Conservation (phyloP, 192 early-diverging fungal genomes). For the Thoreauomyces humboldtii region DNA sequence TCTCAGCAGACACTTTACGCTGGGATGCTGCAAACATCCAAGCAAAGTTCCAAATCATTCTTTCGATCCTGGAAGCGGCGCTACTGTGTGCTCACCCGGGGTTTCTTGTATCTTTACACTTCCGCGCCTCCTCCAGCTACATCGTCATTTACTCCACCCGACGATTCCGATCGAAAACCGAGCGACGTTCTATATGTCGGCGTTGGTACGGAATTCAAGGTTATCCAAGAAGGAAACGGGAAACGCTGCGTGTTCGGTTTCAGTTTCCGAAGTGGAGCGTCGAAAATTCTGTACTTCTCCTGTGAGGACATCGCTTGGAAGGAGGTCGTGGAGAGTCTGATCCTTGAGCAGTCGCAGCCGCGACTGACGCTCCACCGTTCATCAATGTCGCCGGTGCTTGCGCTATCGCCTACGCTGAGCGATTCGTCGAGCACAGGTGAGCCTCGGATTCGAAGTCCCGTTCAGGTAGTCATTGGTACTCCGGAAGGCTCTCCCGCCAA, state of each 20-base stretch:
- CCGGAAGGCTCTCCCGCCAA: background rate
- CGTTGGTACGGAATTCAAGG: slow-evolving; percentile 8
- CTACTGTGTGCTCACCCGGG: slow-evolving; percentile 14
- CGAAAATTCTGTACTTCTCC: background rate
- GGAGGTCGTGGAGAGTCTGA: background rate
- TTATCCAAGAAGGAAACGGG: background rate
- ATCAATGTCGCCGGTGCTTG: background rate
- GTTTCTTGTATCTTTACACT: slow-evolving; percentile 7
- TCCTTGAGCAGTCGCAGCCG: background rate
- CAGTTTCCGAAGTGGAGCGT: background rate
- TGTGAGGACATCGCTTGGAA: background rate
- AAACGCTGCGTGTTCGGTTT: background rate
- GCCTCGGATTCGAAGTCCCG: background rate
- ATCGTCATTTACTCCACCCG: background rate
- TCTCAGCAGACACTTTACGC: background rate
- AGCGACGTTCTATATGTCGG: slow-evolving; percentile 13
- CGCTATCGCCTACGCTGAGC: background rate
- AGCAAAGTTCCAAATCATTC: background rate
- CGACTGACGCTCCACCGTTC: background rate
- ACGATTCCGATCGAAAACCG: background rate
- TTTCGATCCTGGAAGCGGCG: slow-evolving; percentile 16
- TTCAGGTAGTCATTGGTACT: background rate
- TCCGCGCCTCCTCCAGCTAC: background rate
- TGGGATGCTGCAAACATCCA: slow-evolving; percentile 1
- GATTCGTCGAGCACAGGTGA: background rate